phyloP scores from a whole-genome alignment of 768 basidiomycete species.

The Tephrocybe sp. region DNA sequence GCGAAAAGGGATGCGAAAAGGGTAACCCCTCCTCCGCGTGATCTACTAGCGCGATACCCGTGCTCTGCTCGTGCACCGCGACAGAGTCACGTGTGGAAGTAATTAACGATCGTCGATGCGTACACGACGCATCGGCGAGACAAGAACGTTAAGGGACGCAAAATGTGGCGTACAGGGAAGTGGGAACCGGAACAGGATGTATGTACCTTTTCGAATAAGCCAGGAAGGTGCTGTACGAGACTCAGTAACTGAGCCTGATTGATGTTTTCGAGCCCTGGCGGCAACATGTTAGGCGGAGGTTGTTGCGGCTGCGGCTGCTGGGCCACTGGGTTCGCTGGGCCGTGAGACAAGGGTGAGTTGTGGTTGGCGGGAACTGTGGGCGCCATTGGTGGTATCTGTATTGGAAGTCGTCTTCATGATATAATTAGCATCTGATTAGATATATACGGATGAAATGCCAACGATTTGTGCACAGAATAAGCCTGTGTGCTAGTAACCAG shows the following conservation, averaged over 20 bases:
- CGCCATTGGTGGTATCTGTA: conserved; percentile 28
- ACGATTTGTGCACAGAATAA: neutral
- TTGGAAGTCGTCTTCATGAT: neutral
- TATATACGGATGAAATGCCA: neutral
- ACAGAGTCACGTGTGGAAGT: conserved; percentile 35
- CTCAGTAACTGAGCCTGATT: conserved; percentile 60
- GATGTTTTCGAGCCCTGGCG: conserved; percentile 20
- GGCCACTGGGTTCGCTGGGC: conserved; percentile 25
- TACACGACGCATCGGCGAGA: conserved; percentile 10
- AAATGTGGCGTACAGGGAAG: conserved; percentile 8
- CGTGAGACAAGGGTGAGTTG: conserved; percentile 39
- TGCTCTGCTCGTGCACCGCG: conserved; percentile 30
- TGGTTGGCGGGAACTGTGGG: conserved; percentile 35
- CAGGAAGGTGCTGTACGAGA: conserved; percentile 55
- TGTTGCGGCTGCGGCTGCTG: conserved; percentile 29
- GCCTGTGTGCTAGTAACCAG: neutral
- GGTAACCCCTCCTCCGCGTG: conserved; percentile 32
- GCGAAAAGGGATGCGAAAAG: neutral
- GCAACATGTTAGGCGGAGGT: conserved; percentile 24
- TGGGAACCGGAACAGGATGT: neutral
- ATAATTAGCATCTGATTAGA: conserved; percentile 1
- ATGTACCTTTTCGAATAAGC: conserved; percentile 57
- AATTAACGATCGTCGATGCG: conserved; percentile 23
- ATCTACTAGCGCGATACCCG: conserved; percentile 32
- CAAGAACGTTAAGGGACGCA: neutral